Base-by-base conservation (phyloP, 352 stramenopile species). In the Bremia lactucae region DNA sequence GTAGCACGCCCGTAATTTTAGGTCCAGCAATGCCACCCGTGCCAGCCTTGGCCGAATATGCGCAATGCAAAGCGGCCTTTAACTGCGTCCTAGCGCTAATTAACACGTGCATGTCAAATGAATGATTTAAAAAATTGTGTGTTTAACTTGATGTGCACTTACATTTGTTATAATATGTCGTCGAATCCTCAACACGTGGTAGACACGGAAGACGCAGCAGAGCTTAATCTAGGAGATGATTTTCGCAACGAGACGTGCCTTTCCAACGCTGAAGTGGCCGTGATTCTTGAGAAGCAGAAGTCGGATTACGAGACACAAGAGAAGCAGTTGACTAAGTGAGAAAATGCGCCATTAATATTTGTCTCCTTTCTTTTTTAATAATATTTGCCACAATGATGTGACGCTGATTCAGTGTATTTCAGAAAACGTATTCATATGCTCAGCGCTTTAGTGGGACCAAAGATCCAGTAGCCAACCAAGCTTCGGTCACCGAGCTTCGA, bases 391-490 rank as follows among this genome's bases (percentile, higher is more conserved):
- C 18, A 24, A 15, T 31, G 7, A 1, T 44, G 19, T 25, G 19
- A 14, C 44, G 19, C 11, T 9, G 16, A 39, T 54, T 10, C 20
- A 89, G 77, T 46, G 81, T 95, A 15, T 95, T 95, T 53, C 78
- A 93, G 57, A 92, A 94, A 69, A 95, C 83, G 23, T 91, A 94
- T 50, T 90, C 83, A 46, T 95, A 95, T 39, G 83, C 93, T 44
- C 83, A 94, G 56, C 76, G 83, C 34, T 95, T 95, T 51, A 94
- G 81, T 31, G 81, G 83, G 40, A 95, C 82, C n/a, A 93, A 93
- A 51, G 81, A 95, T 44, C 83, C 83, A 0, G 78, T 95, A n/a
- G 64, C 79, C 29, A 95, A 95, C 58, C 83, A 95, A 66, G 77
- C 79, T 40, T 89, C 76, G 3, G 83, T 95, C 16, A 90, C 83